phyloP scores from a whole-genome alignment of 2,329 filamentous ascomycete species.

The Alternaria ventricosa region DNA sequence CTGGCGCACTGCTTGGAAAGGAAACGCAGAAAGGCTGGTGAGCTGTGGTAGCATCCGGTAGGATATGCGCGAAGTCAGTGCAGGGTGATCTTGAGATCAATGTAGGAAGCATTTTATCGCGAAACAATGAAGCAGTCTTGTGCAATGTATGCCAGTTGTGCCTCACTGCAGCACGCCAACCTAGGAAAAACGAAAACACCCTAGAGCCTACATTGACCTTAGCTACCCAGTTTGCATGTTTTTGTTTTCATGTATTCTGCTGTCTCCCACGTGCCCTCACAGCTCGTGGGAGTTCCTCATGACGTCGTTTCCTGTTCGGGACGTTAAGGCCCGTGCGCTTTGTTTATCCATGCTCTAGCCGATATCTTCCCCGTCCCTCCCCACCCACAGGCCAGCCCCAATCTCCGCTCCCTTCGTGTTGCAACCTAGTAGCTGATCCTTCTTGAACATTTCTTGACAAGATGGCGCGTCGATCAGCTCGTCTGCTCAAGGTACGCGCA shows the following conservation, averaged over 20 bases:
- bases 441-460: conserved; percentile 16
- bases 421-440: conserved; percentile 3
- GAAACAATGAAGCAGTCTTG: background rate
- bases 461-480: conserved; percentile 48
- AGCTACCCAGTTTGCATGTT: background rate
- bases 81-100: background rate
- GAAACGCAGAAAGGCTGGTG: conserved; percentile 37
- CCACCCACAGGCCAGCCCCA: conserved; percentile 35
- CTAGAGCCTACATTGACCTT: background rate
- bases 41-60: background rate
- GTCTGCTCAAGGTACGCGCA: conserved; percentile 43
- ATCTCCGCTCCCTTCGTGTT: conserved; percentile 22
- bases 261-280: background rate
- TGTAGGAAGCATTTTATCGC: background rate
- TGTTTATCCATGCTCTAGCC: conserved; percentile 27
- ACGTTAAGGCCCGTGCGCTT: conserved; percentile 19
- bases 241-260: background rate
- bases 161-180: background rate
- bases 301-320: conserved; percentile 16
- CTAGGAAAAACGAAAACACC: background rate
- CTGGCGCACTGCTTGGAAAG: conserved; percentile 48
- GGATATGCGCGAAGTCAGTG: background rate
- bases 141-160: background rate
- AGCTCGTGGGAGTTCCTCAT: conserved; percentile 3
- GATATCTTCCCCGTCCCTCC: conserved; percentile 20